Evolutionary conservation across 169 alveolate species (phyloP).

Genomic region (Plasmodium vivax): DNA sequence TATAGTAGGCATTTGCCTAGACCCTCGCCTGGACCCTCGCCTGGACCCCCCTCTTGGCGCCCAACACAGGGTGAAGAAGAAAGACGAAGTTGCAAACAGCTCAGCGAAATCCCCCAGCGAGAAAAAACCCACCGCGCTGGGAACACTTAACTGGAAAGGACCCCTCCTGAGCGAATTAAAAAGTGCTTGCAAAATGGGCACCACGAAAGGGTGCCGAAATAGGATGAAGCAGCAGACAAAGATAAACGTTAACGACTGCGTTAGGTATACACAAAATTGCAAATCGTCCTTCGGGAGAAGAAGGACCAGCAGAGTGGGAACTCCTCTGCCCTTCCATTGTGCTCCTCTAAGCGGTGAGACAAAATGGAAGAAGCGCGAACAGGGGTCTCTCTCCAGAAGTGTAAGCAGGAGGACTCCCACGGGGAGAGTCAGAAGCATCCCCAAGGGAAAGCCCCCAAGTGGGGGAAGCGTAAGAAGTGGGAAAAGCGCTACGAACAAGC

Average conservation of each 20-base stretch:
- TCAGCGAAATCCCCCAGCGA: not conserved
- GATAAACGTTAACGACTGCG: not conserved
- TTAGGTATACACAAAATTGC: not conserved
- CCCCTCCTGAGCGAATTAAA: slow-evolving; percentile 1
- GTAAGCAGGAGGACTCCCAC: not conserved
- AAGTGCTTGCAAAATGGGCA: not conserved
- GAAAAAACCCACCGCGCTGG: not conserved
- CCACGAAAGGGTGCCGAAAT: not conserved
- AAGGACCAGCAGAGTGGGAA: not conserved
- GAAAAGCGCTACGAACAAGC: not conserved
- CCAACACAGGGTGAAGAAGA: not conserved
- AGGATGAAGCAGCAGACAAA: not conserved
- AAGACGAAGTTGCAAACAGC: not conserved
- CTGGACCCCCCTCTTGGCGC: not conserved
- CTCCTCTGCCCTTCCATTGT: not conserved
- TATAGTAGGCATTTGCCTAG: not conserved
- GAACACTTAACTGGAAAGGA: not conserved
- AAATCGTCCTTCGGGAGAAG: not conserved
- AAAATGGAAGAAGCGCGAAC: not conserved
- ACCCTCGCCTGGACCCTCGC: not conserved
- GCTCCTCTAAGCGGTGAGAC: not conserved
- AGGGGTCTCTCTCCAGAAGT: not conserved
- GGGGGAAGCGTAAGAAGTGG: not conserved
- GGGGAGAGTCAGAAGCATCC: not conserved
- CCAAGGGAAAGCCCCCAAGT: not conserved